Base-by-base conservation (phyloP, 441 rosid species). In the Gossypium davidsonii region DNA sequence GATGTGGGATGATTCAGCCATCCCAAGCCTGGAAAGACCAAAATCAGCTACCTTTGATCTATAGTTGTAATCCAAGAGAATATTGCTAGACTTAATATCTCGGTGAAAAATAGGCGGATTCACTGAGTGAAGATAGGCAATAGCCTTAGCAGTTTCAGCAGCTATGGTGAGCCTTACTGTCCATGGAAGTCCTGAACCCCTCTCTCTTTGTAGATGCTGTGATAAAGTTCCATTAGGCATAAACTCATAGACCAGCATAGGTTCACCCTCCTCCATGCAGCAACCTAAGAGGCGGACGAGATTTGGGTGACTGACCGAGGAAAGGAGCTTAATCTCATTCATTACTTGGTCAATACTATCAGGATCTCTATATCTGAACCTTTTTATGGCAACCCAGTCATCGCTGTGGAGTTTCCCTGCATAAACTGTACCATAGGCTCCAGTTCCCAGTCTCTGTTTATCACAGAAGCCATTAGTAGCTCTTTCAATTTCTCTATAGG, bases 371-470 rank as follows among this genome's bases (percentile, higher is more conserved):
- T 81, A 83, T 78, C 81, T 86, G 58, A 89, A 82, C 84, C 86
- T 88, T 83, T 94, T 94, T 42, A 94, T 83, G 21, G 98, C 97
- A 10, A 10, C 97, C 82, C 79, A 89, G 2, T 83, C 79, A 21
- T 81, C 87, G 20, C 79, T 81, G 73, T 84, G 74, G 73, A 94
- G 88, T 61, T 89, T 89, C n/a, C 97, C 98, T 0, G 94, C 85
- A 79, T 94, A 94, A 42, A 94, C 97, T 18, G 97, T 92, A 17
- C 97, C 98, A 18, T 88, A 94, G 8, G 98, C 98, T 68, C 98
- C 98, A 3, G 85, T 90, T 73, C 98, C 97, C 5, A 90, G 84
- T 72, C 85, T 88, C 44, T 90, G 92, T 61, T 78, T 83, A 3
- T 94, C 97, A 2, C 88, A 78, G 81, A 94, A 94, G 51, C 86